Base-by-base conservation (phyloP, 345 rosid species). In the Boechera divaricarpa region DNA sequence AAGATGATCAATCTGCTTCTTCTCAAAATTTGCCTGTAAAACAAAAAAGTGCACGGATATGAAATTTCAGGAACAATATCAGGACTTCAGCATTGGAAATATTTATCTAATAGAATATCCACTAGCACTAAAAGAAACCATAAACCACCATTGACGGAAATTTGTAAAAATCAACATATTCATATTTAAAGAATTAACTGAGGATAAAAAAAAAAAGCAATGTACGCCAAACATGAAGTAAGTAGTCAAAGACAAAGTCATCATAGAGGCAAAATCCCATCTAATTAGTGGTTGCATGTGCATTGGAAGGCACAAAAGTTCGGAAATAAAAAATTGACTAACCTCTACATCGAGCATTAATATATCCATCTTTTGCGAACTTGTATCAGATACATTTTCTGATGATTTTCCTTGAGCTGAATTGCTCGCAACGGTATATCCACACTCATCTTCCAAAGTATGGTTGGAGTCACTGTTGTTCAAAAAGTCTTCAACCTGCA, bases 341-440 rank as follows among this genome's bases (percentile, higher is more conserved):
- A 92, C 94, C 94, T 87, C 82, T 58, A 76, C 86, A 70, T 70
- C 75, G 18, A 62, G 74, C 52, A 82, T 63, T 61, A 64, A 54
- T 59, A 73, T 80, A 77, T 85, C 85, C 77, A 74, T 84, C 68
- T 77, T 56, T 24, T 73, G 74, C n/a, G 7, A 61, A 61, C 66
- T 67, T 53, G 66, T 67, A 52, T 54, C 65, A 68, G 42, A 44
- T 53, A 28, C 59, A 35, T 73, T 61, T 59, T 53, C 78, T 53
- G 69, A 60, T 15, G 45, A 53, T 57, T 73, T 67, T 45, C 58
- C 80, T 41, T 78, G 72, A 65, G 77, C 72, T 52, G 81, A 56
- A 81, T 81, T 83, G 53, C 72, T 75, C 18, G 55, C 60, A 67
- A 32, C 55, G 0, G 77, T 33, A 55, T 56, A 78, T 54, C 79